Conservation (phyloP, 768 basidiomycete genomes). For the Coprinopsis cinerea region DNA sequence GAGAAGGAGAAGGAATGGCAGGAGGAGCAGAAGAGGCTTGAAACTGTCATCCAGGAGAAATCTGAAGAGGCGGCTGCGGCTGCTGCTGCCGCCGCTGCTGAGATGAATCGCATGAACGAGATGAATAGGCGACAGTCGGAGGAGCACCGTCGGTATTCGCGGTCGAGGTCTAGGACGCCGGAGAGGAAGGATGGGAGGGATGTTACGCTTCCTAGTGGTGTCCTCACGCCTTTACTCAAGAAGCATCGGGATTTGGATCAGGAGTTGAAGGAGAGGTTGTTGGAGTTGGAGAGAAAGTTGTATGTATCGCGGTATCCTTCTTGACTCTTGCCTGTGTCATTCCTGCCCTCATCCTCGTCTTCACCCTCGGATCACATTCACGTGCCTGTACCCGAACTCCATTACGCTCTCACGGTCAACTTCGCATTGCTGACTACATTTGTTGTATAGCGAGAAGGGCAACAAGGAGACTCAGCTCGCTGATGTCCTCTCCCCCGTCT, state of each 20-base stretch:
- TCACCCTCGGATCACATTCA: background rate
- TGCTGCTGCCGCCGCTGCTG: no score
- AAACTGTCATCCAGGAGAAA: constrained; percentile 20
- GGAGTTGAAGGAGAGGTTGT: constrained; percentile 56
- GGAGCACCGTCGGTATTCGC: constrained; percentile 53
- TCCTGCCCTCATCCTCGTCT: background rate
- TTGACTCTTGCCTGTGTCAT: constrained; percentile 6
- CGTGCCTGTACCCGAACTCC: background rate
- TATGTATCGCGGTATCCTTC: constrained; percentile 43
- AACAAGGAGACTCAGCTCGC: constrained; percentile 56
- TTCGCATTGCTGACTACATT: background rate
- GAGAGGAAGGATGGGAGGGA: constrained; percentile 57
- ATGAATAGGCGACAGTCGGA: constrained; percentile 46
- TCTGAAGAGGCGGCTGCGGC: constrained; percentile 16
- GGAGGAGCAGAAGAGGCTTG: constrained; percentile 29
- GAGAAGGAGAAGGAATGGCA: constrained; percentile 38
- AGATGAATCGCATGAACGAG: constrained; percentile 26
- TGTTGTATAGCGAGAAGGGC: constrained; percentile 45
- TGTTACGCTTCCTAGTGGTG: constrained; percentile 37
- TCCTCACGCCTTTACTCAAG: constrained; percentile 57
- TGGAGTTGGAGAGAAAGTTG: constrained; percentile 71
- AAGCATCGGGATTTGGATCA: constrained; percentile 65
- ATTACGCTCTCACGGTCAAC: background rate
- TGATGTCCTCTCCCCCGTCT: constrained; percentile 62
- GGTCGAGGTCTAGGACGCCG: constrained; percentile 44